phyloP scores from a whole-genome alignment of 2,329 filamentous ascomycete species.

The Lecanosticta acicola region DNA sequence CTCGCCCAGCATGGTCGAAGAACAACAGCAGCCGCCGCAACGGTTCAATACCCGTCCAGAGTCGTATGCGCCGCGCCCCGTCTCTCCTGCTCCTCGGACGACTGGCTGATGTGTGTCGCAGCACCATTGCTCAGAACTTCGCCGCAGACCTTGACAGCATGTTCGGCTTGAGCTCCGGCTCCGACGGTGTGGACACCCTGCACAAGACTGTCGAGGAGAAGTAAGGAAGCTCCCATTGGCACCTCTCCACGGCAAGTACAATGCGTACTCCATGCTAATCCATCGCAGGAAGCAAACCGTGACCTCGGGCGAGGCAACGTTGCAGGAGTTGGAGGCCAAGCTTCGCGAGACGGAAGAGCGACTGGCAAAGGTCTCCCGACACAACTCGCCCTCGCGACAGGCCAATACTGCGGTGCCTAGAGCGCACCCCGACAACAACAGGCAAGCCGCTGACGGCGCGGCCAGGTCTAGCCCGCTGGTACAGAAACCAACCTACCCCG shows the following conservation, averaged over 20 bases:
- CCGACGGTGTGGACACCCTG: constrained; percentile 64
- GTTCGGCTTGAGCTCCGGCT: constrained; percentile 73
- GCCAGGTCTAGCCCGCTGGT: constrained; percentile 20
- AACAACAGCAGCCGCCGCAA: constrained; percentile 6
- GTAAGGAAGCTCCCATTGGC: constrained; percentile 47
- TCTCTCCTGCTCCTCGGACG: too few species aligned
- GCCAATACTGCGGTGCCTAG: constrained; percentile 15
- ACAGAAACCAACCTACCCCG: constrained; percentile 23
- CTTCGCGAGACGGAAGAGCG: constrained; percentile 81
- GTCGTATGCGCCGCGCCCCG: constrained; percentile 19
- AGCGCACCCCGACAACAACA: constrained; percentile 15
- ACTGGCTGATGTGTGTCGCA: constrained; percentile 36
- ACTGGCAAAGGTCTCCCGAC: constrained; percentile 43
- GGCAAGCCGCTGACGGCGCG: constrained; percentile 17
- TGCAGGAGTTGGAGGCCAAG: constrained; percentile 77
- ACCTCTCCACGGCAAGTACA: background rate
- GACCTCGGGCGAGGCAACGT: constrained; percentile 66
- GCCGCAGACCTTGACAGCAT: constrained; percentile 80
- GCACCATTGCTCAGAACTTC: constrained; percentile 82
- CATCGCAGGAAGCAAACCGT: constrained; percentile 69
- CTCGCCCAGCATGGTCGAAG: constrained; percentile 9
- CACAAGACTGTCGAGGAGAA: constrained; percentile 73
- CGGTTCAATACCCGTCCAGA: constrained; percentile 19
- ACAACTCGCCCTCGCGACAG: constrained; percentile 23
- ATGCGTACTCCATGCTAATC: constrained; percentile 2